Percentiles rank a stretch among this genome's conserved stretches.
Evolutionary conservation across 805 yeast genomes (phyloP).

Genomic region (Candida odintsovae): DNA sequence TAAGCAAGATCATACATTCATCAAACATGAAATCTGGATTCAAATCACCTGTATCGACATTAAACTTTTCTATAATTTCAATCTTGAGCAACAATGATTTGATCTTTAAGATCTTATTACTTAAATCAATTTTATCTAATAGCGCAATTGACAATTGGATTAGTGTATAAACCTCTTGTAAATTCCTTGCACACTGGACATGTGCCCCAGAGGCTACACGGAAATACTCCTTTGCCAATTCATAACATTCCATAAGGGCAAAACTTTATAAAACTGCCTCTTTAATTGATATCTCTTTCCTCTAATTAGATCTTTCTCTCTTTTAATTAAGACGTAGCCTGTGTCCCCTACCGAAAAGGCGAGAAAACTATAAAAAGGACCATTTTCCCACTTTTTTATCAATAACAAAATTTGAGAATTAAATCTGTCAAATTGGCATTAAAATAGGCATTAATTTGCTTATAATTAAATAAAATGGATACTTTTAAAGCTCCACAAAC

Average conservation of each 20-base stretch:
- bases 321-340: too few relatives aligned
- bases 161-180: slow-evolving; percentile 3
- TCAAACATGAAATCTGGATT: slow-evolving; percentile 5
- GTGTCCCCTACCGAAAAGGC: not conserved
- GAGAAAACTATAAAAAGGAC: slow-evolving; percentile 7
- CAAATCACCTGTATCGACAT: not conserved
- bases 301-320: too few relatives aligned
- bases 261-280: too few relatives aligned
- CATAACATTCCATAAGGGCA: not conserved
- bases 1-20: slow-evolving; percentile 1
- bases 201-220: not conserved
- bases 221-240: not conserved
- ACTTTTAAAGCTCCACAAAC: slow-evolving; percentile 25
- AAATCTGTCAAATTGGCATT: not conserved
- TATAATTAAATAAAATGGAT: slow-evolving; percentile 14
- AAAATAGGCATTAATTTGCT: not conserved
- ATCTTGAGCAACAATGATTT: slow-evolving; percentile 5
- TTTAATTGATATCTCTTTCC: too few relatives aligned
- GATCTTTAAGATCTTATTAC: slow-evolving; percentile 1
- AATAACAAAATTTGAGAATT: not conserved
- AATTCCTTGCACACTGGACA: not conserved
- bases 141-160: slow-evolving; percentile 3
- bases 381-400: slow-evolving; percentile 5
- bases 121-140: slow-evolving; percentile 2
- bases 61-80: slow-evolving; percentile 2